Conservation (phyloP, 2,329 filamentous ascomycete genomes). For the Penicillium crustosum region DNA sequence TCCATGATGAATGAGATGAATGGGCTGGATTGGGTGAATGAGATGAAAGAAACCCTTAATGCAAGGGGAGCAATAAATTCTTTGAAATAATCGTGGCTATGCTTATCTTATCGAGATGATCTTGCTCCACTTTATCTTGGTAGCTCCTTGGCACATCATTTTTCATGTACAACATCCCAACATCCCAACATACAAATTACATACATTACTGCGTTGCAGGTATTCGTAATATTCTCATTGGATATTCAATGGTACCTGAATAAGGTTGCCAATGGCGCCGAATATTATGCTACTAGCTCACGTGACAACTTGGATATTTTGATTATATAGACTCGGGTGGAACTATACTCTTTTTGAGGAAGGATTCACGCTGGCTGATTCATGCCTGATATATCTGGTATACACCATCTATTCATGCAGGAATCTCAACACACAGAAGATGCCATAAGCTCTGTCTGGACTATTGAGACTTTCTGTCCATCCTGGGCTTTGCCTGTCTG, state of each 20-base stretch:
- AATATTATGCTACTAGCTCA: background rate
- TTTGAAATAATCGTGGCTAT: background rate
- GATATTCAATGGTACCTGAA: background rate
- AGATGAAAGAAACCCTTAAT: conserved; percentile 1
- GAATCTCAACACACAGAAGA: too few species aligned
- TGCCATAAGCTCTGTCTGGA: too few species aligned
- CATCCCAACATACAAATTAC: background rate
- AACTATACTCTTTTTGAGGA: too few species aligned
- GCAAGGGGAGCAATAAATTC: conserved; percentile 7
- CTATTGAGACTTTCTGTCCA: too few species aligned
- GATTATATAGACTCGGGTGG: background rate
- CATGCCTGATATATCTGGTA: too few species aligned
- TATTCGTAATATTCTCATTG: background rate
- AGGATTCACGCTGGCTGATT: too few species aligned
- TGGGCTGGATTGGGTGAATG: background rate
- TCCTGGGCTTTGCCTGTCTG: too few species aligned
- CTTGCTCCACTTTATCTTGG: background rate
- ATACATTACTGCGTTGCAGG: background rate
- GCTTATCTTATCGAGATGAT: conserved; percentile 1
- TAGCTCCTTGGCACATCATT: background rate
- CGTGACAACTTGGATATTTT: background rate
- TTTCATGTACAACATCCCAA: background rate
- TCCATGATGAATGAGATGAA: conserved; percentile 22
- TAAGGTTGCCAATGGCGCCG: background rate
- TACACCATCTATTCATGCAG: too few species aligned